phyloP scores from a whole-genome alignment of 805 yeast genomes.

The Osmozyma mogii region DNA sequence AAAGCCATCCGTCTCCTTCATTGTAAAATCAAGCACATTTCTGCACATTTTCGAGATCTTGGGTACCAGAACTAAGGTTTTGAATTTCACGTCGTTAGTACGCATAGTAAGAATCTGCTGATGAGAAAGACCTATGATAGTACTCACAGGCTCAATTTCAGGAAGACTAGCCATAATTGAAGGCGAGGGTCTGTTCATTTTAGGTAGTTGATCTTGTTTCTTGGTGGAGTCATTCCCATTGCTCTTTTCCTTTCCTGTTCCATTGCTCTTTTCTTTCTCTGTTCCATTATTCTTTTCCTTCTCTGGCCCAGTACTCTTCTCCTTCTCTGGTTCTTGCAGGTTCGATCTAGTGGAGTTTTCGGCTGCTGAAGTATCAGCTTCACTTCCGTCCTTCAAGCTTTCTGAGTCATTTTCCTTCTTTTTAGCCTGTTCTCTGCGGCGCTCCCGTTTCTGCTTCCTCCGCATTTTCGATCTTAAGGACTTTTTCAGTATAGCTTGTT shows the following conservation, averaged over 20 bases:
- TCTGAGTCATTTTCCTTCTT: too few species aligned
- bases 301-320: too few species aligned
- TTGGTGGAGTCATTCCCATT: conserved; percentile 8
- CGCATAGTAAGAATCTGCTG: conserved; percentile 25
- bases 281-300: conserved; percentile 1
- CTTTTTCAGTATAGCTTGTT: too few species aligned
- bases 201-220: conserved; percentile 2
- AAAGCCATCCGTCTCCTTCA: conserved; percentile 16
- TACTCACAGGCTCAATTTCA: conserved; percentile 24
- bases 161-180: conserved; percentile 13
- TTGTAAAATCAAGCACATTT: conserved; percentile 19
- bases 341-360: too few species aligned
- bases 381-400: too few species aligned
- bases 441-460: too few species aligned
- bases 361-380: too few species aligned
- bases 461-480: too few species aligned
- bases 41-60: conserved; percentile 21
- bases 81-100: conserved; percentile 29
- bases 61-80: conserved; percentile 26
- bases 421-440: too few species aligned
- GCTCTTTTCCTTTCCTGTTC: conserved; percentile 2
- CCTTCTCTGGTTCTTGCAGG: too few species aligned
- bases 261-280: conserved; percentile 11
- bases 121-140: conserved; percentile 31
- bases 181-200: conserved; percentile 11